Evolutionary conservation across 2,329 filamentous ascomycete species (phyloP).

Genomic region (Endothia cerciana): DNA sequence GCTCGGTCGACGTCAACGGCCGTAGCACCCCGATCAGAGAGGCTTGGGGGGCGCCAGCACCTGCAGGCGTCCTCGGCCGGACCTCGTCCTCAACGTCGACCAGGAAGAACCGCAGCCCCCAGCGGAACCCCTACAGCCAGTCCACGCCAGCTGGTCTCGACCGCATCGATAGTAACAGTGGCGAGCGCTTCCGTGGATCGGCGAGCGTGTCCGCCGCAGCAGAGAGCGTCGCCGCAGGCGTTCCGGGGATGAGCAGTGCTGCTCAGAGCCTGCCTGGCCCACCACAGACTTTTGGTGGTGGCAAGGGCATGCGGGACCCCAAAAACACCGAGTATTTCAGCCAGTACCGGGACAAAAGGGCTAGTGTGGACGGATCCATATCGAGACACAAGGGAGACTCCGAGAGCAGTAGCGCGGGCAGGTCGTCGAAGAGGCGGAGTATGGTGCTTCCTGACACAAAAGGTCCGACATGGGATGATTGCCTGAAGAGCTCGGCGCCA

Average conservation of each 20-base stretch:
- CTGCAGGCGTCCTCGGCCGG: not conserved
- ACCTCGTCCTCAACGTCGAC: conserved; percentile 11
- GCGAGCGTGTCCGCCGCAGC: conserved; percentile 16
- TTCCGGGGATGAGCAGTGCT: not conserved
- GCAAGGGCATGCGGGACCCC: conserved; percentile 2
- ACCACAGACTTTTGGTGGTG: not conserved
- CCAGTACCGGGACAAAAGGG: conserved; percentile 16
- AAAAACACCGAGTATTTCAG: not conserved
- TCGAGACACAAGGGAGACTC: conserved; percentile 20
- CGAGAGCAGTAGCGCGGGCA: conserved; percentile 21
- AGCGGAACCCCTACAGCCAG: conserved; percentile 27
- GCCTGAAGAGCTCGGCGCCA: conserved; percentile 31
- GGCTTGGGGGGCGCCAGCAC: conserved; percentile 11
- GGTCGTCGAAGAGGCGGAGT: conserved; percentile 26
- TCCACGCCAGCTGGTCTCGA: conserved; percentile 21
- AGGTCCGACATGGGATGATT: conserved; percentile 40
- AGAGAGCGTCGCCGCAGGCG: conserved; percentile 14
- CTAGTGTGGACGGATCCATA: conserved; percentile 21
- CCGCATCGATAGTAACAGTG: conserved; percentile 2
- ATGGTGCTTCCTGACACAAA: conserved; percentile 31
- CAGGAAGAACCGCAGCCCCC: conserved; percentile 27
- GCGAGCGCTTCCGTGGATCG: conserved; percentile 17
- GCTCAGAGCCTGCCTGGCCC: not conserved
- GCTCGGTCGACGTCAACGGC: conserved; percentile 19
- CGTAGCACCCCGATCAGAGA: conserved; percentile 9